Evolutionary conservation across 2,329 filamentous ascomycete genomes (phyloP), one percentile per base, ranked within the genome.

Genomic region (Aspergillus sp.): DNA sequence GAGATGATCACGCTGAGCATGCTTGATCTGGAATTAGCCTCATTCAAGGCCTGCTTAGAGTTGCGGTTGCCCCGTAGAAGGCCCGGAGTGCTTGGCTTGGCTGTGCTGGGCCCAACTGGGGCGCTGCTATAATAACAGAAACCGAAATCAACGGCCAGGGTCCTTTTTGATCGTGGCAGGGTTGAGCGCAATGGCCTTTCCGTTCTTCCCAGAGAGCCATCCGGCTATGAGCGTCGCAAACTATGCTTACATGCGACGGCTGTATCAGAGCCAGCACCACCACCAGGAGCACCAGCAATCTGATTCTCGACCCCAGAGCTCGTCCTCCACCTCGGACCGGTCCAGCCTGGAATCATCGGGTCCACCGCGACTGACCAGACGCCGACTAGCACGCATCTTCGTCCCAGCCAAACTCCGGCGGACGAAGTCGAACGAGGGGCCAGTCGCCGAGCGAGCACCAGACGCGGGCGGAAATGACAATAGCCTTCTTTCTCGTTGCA

Each of bases 201-300:
- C 53, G 4, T 55, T 55, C 53, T 55, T 55, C 34, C 34, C 53
- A 11, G 53, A 55, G 53, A 28, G 38, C 53, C 53, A 55, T 28
- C 53, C 53, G 53, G 15, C 53, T 22, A 55, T 55, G 41, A 55
- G 22, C 38, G 53, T 55, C 5, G 41, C 48, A 30, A 46, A 55
- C 7, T 55, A 55, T 38, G 22, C 53, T 47, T 55, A 55, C 41
- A 55, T 55, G 53, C 53, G 41, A 55, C 53, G 28, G 53, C 53
- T 55, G 4, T 54, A 31, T 3, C 34, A 43, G 52, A 22, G 31
- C 28, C 53, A 55, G 30, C 25, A 30, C 30, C n/a, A 43, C 31
- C 41, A n/a, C 15, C 15, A 15, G 31, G 31, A 28, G 4, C 25
- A 28, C 2, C 25, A 28, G 25, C 25, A 28, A 7, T 28, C 25